Percentiles rank a stretch among this genome's conserved stretches.
Evolutionary conservation across 2,329 filamentous ascomycete genomes (phyloP).

Genomic region (Chaetothyriales sp.): DNA sequence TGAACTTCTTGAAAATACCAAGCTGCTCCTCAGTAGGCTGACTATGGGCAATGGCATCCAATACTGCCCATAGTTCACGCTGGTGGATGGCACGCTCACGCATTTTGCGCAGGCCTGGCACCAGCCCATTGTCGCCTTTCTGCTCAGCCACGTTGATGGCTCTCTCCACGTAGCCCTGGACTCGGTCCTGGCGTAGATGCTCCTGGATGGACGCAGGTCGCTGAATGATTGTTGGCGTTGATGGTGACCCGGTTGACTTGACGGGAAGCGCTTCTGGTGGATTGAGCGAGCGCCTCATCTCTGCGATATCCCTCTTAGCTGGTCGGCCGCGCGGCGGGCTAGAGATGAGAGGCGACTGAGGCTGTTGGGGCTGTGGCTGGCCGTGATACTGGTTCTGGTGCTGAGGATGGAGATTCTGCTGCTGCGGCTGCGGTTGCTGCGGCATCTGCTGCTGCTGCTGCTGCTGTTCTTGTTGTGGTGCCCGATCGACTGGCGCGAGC

Average conservation of each 20-base stretch:
- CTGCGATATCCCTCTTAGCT: constrained; percentile 11
- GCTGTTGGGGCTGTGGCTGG: not conserved
- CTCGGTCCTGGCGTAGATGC: constrained; percentile 14
- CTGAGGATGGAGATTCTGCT: constrained; percentile 2
- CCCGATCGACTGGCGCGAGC: not conserved
- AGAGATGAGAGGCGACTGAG: constrained; percentile 12
- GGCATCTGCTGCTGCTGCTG: not conserved
- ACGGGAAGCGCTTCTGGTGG: constrained; percentile 3
- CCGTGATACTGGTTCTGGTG: constrained; percentile 1
- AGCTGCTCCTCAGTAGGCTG: constrained; percentile 14
- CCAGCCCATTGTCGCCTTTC: constrained; percentile 11
- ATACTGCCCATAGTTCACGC: constrained; percentile 13
- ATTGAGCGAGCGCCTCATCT: constrained; percentile 6
- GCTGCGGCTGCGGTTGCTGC: not conserved
- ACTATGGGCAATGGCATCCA: constrained; percentile 14
- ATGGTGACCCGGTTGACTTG: constrained; percentile 5
- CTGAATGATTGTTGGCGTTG: constrained; percentile 4
- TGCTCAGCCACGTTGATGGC: constrained; percentile 12
- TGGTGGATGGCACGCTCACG: constrained; percentile 10
- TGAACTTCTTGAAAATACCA: constrained; percentile 16
- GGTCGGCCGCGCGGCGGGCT: constrained; percentile 17
- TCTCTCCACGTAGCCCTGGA: constrained; percentile 11
- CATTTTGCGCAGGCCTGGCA: constrained; percentile 11
- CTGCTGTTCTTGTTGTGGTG: constrained; percentile 2
- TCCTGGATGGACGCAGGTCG: constrained; percentile 15